Conservation (phyloP, 148 eudicot species). For the Rhododendron vialii region DNA sequence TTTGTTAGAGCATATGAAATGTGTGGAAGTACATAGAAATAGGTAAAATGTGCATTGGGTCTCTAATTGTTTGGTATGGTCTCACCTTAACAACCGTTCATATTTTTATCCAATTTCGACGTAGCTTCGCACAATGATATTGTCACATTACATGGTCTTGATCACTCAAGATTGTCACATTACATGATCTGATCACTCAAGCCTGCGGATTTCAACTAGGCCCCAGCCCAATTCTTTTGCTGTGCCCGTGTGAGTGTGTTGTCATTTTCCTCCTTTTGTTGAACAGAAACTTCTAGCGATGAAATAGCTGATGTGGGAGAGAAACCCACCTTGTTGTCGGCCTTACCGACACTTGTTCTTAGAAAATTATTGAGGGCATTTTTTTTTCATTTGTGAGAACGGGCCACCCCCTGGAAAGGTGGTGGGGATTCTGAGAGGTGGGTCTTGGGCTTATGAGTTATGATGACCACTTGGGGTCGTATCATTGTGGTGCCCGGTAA, state of each 20-base stretch:
- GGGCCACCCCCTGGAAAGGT: not conserved
- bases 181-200: not conserved
- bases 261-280: slow-evolving; percentile 26
- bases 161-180: not conserved
- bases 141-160: not conserved
- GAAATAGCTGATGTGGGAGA: slow-evolving; percentile 5
- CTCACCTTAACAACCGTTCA: not conserved
- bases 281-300: not conserved
- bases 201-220: not conserved
- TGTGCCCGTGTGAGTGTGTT: slow-evolving; percentile 15
- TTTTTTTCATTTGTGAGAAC: slow-evolving; percentile 12
- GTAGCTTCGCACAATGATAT: not conserved
- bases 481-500: not conserved
- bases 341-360: slow-evolving; percentile 28
- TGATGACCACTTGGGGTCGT: not conserved
- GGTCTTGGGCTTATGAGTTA: not conserved
- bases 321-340: slow-evolving; percentile 10
- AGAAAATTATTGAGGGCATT: not conserved
- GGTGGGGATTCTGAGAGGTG: not conserved
- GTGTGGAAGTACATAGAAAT: not conserved
- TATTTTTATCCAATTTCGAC: not conserved
- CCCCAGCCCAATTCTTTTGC: not conserved
- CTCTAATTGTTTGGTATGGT: not conserved
- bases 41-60: not conserved
- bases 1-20: not conserved